A percentile compares a stretch with the other conserved stretches of the same genome.
These are phyloP conservation scores for Pleurotus tuber-regium DNA, from an alignment of 768 basidiomycete species.

Conservation along the genomic window DNA sequence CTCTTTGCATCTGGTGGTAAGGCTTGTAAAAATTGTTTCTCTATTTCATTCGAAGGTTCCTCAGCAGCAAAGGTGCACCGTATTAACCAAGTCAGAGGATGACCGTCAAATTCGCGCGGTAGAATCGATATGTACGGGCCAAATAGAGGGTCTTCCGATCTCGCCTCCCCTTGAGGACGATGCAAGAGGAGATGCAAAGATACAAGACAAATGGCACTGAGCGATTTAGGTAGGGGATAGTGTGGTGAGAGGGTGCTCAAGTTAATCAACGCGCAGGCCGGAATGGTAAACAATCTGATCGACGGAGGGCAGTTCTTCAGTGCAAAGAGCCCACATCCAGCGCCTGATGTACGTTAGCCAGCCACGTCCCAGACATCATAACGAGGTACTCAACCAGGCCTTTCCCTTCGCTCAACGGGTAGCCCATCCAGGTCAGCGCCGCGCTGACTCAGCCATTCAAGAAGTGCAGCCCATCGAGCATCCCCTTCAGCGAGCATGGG, in stretches of 20 bases:
- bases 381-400: constrained; percentile 42
- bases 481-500: constrained; percentile 16
- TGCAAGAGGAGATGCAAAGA: constrained; percentile 78
- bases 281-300: constrained; percentile 65
- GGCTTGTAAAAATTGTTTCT: constrained; percentile 29
- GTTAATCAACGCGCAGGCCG: constrained; percentile 71
- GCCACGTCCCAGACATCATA: constrained; percentile 5
- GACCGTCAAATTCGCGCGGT: constrained; percentile 68
- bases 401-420: constrained; percentile 48
- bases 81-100: constrained; percentile 81
- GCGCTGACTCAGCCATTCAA: constrained; percentile 50
- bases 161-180: constrained; percentile 40
- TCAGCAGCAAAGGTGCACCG: constrained; percentile 18
- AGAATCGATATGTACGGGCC: constrained; percentile 80
- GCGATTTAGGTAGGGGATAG: constrained; percentile 42
- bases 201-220: constrained; percentile 73
- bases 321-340: constrained; percentile 73
- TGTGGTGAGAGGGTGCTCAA: constrained; percentile 57
- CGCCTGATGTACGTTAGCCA: constrained; percentile 33
- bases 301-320: constrained; percentile 32
- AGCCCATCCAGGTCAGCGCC: constrained; percentile 47
- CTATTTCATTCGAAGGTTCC: constrained; percentile 14
- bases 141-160: constrained; percentile 54
- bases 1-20: constrained; percentile 48
- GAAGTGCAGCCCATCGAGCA: constrained; percentile 43